These are phyloP conservation scores for Thymus mandschuricus DNA, from an alignment of 257 asterid genomes.

Conservation along the genomic window DNA sequence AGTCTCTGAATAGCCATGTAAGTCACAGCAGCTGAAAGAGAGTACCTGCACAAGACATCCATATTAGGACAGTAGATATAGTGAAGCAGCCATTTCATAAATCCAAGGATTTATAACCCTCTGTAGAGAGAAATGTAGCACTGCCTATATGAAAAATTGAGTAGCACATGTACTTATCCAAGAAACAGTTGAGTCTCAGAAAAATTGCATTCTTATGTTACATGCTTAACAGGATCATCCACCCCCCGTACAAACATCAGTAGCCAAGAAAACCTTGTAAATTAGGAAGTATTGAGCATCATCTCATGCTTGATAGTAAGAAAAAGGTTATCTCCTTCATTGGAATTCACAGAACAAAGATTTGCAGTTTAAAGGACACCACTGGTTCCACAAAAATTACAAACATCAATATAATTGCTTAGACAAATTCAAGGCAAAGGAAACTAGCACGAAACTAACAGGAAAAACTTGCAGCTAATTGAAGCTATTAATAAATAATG, in stretches of 20 bases:
- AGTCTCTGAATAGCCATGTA: slow-evolving; percentile 89
- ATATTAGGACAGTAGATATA: not conserved
- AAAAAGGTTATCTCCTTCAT: not conserved
- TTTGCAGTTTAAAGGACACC: not conserved
- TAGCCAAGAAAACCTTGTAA: not conserved
- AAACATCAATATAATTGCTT: not conserved
- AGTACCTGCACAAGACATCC: slow-evolving; percentile 62
- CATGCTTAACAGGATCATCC: not conserved
- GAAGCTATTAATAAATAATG: not conserved
- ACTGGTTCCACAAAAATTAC: not conserved
- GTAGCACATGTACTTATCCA: not conserved
- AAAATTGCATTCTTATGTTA: not conserved
- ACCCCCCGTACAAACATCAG: not conserved
- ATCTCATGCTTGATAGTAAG: not conserved
- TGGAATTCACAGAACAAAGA: not conserved
- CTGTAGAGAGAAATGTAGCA: not conserved
- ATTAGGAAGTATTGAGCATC: not conserved
- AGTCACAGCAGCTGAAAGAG: slow-evolving; percentile 95
- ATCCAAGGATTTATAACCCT: not conserved
- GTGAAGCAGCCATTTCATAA: slow-evolving; percentile 10
- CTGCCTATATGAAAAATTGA: not conserved
- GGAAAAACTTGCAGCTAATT: not conserved
- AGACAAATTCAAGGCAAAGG: not conserved
- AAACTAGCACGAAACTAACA: not conserved
- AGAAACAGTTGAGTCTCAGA: not conserved